Conservation (phyloP, 1,139 yeast genomes). For the Yamadazyma sp. region DNA sequence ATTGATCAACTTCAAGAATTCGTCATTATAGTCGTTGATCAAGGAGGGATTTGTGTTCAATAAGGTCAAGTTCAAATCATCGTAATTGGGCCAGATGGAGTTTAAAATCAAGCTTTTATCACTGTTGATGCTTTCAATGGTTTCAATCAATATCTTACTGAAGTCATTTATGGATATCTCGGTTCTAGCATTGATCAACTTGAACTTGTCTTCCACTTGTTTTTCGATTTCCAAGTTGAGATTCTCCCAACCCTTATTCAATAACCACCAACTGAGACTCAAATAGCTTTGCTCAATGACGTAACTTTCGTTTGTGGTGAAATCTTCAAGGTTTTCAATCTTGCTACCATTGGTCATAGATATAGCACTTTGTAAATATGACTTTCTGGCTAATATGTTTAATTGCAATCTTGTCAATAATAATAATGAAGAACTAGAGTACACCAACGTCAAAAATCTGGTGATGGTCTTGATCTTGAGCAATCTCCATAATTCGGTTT, state of each 20-base stretch:
- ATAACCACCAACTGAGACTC: constrained; percentile 91
- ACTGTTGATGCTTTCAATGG: constrained; percentile 21
- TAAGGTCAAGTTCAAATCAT: constrained; percentile 44
- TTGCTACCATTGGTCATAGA: constrained; percentile 50
- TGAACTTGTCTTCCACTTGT: constrained; percentile 63
- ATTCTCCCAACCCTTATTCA: constrained; percentile 79
- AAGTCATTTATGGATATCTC: constrained; percentile 67
- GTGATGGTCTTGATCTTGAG: constrained; percentile 75
- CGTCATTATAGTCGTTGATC: constrained; percentile 38
- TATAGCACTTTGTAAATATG: constrained; percentile 78
- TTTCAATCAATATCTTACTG: constrained; percentile 22
- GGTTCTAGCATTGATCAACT: constrained; percentile 66
- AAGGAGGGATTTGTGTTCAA: constrained; percentile 47
- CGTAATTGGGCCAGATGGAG: constrained; percentile 42
- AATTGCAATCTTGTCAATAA: constrained; percentile 81
- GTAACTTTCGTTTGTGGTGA: constrained; percentile 33
- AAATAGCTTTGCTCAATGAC: constrained; percentile 79
- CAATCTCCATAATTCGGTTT: constrained; percentile 83
- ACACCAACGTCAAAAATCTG: constrained; percentile 69
- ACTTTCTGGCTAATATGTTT: constrained; percentile 83
- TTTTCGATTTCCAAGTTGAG: constrained; percentile 55
- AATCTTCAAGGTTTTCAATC: constrained; percentile 22
- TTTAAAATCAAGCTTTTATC: constrained; percentile 25
- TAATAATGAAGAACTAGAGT: constrained; percentile 67
- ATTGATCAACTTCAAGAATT: constrained; percentile 45